Conservation (phyloP, 1,284 basidiomycete species). For the Apiotrichum sp. region DNA sequence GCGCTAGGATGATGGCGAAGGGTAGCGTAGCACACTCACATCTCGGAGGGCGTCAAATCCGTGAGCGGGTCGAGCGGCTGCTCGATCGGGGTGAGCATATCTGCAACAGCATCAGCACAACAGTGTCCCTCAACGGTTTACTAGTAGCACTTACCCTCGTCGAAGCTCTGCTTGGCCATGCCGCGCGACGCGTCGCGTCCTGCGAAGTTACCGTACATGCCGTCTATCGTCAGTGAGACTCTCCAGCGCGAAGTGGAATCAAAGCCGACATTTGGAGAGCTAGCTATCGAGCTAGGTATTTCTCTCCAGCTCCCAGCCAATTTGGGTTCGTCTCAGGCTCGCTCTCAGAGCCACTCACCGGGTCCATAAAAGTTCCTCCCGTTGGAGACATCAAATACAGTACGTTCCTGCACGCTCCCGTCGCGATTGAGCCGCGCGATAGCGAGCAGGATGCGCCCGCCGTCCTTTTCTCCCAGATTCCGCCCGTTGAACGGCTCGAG, state of each 20-base stretch:
- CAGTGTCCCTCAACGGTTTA: not conserved
- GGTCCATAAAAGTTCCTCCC: slow-evolving; percentile 90
- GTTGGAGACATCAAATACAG: slow-evolving; percentile 83
- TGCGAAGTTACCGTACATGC: slow-evolving; percentile 95
- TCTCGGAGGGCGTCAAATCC: slow-evolving; percentile 70
- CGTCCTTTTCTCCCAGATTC: slow-evolving; percentile 50
- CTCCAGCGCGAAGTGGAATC: too few relatives aligned
- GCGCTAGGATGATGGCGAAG: too few relatives aligned
- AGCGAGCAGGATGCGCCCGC: slow-evolving; percentile 65
- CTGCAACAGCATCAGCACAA: slow-evolving; percentile 48
- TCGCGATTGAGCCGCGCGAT: slow-evolving; percentile 59
- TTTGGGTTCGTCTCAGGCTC: too few relatives aligned
- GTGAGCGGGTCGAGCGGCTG: slow-evolving; percentile 75
- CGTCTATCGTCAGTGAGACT: slow-evolving; percentile 52
- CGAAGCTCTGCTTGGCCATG: slow-evolving; percentile 96
- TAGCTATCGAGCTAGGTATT: too few relatives aligned
- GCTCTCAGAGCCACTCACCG: slow-evolving; percentile 52
- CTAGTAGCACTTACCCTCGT: slow-evolving; percentile 59
- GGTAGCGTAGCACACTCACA: slow-evolving; percentile 54
- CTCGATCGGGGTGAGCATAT: slow-evolving; percentile 82
- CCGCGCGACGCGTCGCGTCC: slow-evolving; percentile 87
- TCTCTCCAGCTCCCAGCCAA: too few relatives aligned
- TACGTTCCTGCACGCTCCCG: slow-evolving; percentile 55
- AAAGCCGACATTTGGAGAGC: too few relatives aligned
- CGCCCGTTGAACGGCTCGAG: slow-evolving; percentile 63